These are phyloP conservation scores for Russula brevipes DNA, from an alignment of 768 basidiomycete genomes.

Conservation along the genomic window DNA sequence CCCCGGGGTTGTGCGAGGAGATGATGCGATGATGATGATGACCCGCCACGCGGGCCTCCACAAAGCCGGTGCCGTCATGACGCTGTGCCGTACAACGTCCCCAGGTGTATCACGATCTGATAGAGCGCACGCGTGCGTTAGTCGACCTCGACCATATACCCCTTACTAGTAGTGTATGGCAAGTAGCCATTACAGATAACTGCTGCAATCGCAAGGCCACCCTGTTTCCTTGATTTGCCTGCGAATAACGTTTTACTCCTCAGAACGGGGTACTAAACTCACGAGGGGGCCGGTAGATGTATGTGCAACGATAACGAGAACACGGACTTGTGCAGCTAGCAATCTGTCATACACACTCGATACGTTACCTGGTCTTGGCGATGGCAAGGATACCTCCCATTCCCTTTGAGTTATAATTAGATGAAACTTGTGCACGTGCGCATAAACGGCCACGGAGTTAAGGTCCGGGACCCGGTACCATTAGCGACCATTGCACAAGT, in stretches of 20 bases:
- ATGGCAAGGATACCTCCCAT: not conserved
- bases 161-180: not conserved
- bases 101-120: not conserved
- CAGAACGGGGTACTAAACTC: not conserved
- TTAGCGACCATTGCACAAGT: no score
- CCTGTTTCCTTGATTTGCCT: not conserved
- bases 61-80: not conserved
- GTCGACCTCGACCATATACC: no score
- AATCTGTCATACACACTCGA: not conserved
- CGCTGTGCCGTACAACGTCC: not conserved
- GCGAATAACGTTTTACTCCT: not conserved
- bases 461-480: not conserved
- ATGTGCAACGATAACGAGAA: not conserved
- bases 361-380: not conserved
- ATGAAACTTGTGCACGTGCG: not conserved
- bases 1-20: not conserved
- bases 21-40: not conserved
- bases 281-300: not conserved
- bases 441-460: not conserved
- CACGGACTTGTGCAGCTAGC: not conserved
- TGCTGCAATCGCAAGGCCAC: not conserved
- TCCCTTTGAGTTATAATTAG: not conserved
- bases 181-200: not conserved
- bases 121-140: not conserved
- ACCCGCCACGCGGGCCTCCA: not conserved